Conservation (phyloP, 83 land plant genomes). For the Picea abies region DNA sequence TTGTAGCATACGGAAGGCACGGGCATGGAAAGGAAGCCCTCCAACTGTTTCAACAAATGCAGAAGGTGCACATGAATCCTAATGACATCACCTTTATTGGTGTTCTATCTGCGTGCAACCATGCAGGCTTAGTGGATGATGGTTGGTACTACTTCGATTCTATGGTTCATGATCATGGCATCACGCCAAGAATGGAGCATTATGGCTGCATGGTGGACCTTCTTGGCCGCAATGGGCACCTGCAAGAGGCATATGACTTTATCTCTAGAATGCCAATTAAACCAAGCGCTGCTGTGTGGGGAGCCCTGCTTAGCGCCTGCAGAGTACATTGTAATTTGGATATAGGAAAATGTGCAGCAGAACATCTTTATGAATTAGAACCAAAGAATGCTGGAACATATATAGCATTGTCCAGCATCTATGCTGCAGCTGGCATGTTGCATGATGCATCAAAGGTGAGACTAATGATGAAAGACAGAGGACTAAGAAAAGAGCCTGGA, state of each 20-base stretch:
- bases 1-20: not conserved
- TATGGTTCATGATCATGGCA: constrained; percentile 31
- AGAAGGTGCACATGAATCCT: no score
- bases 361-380: constrained; percentile 44
- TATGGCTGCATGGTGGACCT: constrained; percentile 67
- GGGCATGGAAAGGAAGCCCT: no score
- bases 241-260: constrained; percentile 50
- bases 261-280: constrained; percentile 36
- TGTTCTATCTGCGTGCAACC: constrained; percentile 46
- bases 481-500: constrained; percentile 35
- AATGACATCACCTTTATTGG: not conserved
- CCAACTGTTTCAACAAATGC: no score
- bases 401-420: constrained; percentile 43
- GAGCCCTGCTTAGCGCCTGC: constrained; percentile 52
- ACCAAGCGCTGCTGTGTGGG: constrained; percentile 54
- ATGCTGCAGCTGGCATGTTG: constrained; percentile 14
- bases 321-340: constrained; percentile 47
- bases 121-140: constrained; percentile 51
- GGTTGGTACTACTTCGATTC: constrained; percentile 44
- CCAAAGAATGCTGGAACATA: constrained; percentile 55
- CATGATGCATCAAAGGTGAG: no score
- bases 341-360: constrained; percentile 47
- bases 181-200: constrained; percentile 59
- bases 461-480: not conserved
- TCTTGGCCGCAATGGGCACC: constrained; percentile 53